phyloP scores from a whole-genome alignment of 495 filamentous ascomycete genomes.

The Podospora appendiculata region DNA sequence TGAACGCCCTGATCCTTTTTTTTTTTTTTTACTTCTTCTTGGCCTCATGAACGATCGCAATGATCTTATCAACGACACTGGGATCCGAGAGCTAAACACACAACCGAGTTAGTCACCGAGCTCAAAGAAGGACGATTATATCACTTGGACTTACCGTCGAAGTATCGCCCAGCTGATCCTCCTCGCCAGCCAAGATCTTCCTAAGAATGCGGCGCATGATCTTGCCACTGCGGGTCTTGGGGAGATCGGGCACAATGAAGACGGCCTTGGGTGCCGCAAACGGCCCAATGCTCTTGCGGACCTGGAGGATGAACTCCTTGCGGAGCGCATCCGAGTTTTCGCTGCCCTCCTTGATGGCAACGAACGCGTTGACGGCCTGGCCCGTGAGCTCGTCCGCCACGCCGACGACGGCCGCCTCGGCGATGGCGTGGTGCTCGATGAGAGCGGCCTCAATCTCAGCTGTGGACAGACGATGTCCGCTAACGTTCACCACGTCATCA shows the following conservation, averaged over 20 bases:
- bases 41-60: conserved; percentile 60
- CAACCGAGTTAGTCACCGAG: conserved; percentile 25
- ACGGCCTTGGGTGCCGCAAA: conserved; percentile 95
- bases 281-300: conserved; percentile 92
- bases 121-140: not conserved
- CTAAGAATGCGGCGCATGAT: conserved; percentile 97
- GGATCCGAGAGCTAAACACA: conserved; percentile 76
- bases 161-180: conserved; percentile 90
- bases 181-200: conserved; percentile 94
- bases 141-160: conserved; percentile 64
- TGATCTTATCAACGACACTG: conserved; percentile 82
- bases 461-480: conserved; percentile 90
- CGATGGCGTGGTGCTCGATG: conserved; percentile 81
- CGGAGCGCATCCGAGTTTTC: conserved; percentile 72
- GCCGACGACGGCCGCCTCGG: conserved; percentile 94
- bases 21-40: conserved; percentile 36
- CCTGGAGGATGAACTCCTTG: conserved; percentile 90
- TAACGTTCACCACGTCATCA: conserved; percentile 97
- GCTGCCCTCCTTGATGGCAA: conserved; percentile 81
- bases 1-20: not conserved
- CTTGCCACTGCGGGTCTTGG: conserved; percentile 95
- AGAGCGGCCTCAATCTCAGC: conserved; percentile 97
- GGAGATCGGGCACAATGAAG: conserved; percentile 82
- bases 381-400: conserved; percentile 88
- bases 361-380: conserved; percentile 96